phyloP scores from a whole-genome alignment of 2,329 filamentous ascomycete genomes.

The Colletotrichum chrysophilum region DNA sequence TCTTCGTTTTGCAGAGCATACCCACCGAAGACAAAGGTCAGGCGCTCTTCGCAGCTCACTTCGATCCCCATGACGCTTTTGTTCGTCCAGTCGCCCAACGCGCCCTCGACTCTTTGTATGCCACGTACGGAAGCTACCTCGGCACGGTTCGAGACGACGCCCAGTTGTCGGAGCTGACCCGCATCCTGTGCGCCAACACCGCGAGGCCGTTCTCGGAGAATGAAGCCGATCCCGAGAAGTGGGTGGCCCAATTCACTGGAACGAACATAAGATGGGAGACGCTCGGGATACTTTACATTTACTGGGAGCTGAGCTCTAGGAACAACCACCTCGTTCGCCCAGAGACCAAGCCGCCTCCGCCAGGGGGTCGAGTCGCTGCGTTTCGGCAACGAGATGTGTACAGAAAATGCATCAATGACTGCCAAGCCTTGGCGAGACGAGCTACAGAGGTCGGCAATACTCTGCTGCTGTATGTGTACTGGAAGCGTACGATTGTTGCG shows the following conservation, averaged over 20 bases:
- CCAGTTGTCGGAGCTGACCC: conserved; percentile 11
- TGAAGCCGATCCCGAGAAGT: conserved; percentile 1
- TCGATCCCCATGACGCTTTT: conserved; percentile 26
- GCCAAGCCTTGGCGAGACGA: conserved; percentile 35
- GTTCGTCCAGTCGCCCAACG: conserved; percentile 10
- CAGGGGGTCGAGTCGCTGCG: not conserved
- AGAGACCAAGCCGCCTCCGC: conserved; percentile 20
- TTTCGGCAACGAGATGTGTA: conserved; percentile 25
- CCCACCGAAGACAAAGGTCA: conserved; percentile 25
- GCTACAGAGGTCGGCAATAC: conserved; percentile 35
- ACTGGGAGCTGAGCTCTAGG: conserved; percentile 20
- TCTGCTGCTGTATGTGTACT: conserved; percentile 40
- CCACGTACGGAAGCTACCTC: conserved; percentile 22
- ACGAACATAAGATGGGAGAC: conserved; percentile 13
- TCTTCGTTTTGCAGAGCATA: conserved; percentile 41
- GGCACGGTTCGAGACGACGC: conserved; percentile 16
- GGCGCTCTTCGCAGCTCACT: conserved; percentile 15
- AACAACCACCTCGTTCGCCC: not conserved
- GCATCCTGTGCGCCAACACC: conserved; percentile 28
- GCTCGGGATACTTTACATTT: conserved; percentile 15
- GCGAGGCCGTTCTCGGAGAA: conserved; percentile 12
- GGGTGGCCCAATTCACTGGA: conserved; percentile 15
- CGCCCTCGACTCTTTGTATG: conserved; percentile 23
- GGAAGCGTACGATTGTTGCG: conserved; percentile 38
- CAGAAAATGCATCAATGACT: conserved; percentile 36